Evolutionary conservation across 2,329 filamentous ascomycete species (phyloP).

Genomic region (Colletotrichum sublineola): DNA sequence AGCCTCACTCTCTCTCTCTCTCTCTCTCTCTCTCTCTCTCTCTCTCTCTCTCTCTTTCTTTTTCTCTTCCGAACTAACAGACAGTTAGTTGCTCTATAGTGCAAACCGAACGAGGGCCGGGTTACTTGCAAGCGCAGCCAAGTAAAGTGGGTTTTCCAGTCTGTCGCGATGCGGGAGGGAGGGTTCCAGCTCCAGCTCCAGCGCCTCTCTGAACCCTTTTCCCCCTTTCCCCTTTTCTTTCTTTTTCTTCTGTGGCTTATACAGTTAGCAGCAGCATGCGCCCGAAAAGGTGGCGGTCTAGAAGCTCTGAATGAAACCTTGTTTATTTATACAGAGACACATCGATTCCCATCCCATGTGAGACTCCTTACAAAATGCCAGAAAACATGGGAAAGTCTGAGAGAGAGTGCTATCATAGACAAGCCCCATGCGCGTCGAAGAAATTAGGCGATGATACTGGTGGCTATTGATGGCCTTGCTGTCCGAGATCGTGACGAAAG

Average conservation of each 20-base stretch:
- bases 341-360: not conserved
- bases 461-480: not conserved
- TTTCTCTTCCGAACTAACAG: not conserved
- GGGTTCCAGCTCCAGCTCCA: slow-evolving; percentile 12
- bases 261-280: not conserved
- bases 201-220: not conserved
- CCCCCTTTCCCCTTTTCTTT: not conserved
- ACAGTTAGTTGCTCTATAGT: too few species aligned
- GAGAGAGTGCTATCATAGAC: not conserved
- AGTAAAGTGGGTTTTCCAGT: slow-evolving; percentile 25
- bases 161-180: slow-evolving; percentile 35
- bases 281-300: not conserved
- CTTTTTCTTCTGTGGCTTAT: not conserved
- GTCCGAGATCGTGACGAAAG: not conserved
- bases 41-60: not conserved
- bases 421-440: not conserved
- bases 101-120: not conserved
- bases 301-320: slow-evolving; percentile 31
- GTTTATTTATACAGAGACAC: slow-evolving; percentile 1
- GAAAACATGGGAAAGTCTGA: not conserved
- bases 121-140: slow-evolving; percentile 1
- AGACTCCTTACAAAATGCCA: not conserved
- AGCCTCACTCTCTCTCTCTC: not conserved
- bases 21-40: not conserved
- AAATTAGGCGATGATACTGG: not conserved